Base-by-base conservation (phyloP, 208 protist genomes). In the Vickermania ingenoplastis region DNA sequence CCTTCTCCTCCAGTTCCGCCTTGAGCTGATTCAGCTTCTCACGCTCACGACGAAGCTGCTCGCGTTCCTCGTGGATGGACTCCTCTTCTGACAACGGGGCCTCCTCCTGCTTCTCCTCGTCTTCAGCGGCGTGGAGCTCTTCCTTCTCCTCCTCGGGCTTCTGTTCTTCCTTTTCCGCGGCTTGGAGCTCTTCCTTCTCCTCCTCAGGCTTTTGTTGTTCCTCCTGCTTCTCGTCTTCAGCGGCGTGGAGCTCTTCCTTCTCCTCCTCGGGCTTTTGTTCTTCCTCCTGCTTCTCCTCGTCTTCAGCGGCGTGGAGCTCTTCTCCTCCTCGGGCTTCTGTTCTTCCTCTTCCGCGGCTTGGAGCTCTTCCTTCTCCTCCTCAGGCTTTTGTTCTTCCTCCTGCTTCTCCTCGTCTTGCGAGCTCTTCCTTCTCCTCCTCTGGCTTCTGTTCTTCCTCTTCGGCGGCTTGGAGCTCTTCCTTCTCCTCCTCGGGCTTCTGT, bases 401-500 rank as follows among this genome's bases (percentile, higher is more conserved):
- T n/a, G n/a, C n/a, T n/a, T n/a, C n/a, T n/a, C n/a, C 11, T 5
- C 50, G 11, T 17, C n/a, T n/a, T 7, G 36, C 36, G 17, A 17
- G 11, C 36, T 48, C 36, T 48, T 48, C 36, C 36, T 48, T 48
- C 36, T 48, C 36, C 36, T 48, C 36, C 11, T 7, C 36, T 17
- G 17, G 11, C 36, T 48, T 17, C 17, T 48, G 11, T 17, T 48
- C 36, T 17, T 48, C 36, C 17, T 48, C 36, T 48, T 48, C 36
- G 36, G 36, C 17, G 36, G 36, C 36, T 7, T 48, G 11, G 36
- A 17, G 7, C 17, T 48, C 36, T 48, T 48, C 36, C 36, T 48
- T 48, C 11, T 7, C 36, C 36, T 48, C 36, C 36, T 48, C 36
- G 11, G 11, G 7, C 30, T 52, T 49, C 52, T 63, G 28, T 63